Evolutionary conservation across 257 asterid species (phyloP), one percentile per base, ranked within the genome.

Genomic region (Solanum medicagineum): DNA sequence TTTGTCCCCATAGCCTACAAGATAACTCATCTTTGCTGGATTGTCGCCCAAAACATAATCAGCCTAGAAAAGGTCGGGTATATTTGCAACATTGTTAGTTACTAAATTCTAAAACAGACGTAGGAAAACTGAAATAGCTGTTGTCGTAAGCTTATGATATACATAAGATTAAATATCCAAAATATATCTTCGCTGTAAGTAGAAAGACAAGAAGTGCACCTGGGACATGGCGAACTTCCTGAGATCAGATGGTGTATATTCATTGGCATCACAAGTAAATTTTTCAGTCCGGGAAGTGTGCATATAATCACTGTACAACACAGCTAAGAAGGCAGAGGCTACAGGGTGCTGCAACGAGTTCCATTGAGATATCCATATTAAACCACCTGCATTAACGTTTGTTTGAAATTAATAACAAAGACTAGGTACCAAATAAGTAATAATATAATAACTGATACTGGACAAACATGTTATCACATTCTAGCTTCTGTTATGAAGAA

Each of bases 351-450:
- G 98, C 89, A 96, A 89, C 12, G 99, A 88, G 55, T 96, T 91
- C 99, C 98, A 96, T 75, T 95, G 89, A 66, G 91, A 92, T 24
- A 96, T 91, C 98, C 98, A 96, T 87, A 95, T 88, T 63, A 96
- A 87, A 53, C 99, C 99, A 73, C 86, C 99, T 96, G 91, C 89
- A 88, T 26, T 32, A 32, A 53, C 88, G 89, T 59, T 86, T 42
- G 12, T 62, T 40, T 54, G 81, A 60, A 22, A 55, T 87, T 45
- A 93, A 81, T 56, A 86, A 19, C 12, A 60, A 40, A 85, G 22
- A 57, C 9, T 6, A 22, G 12, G 15, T 14, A 32, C 29, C 54
- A 57, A 57, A 16, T 56, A 56, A 56, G 22, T 56, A 56, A 56
- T 56, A 56, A 6, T 8, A 57, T 57, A 19, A 57, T 57, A 16